phyloP scores from a whole-genome alignment of 768 basidiomycete genomes.

The Suillus subaureus region DNA sequence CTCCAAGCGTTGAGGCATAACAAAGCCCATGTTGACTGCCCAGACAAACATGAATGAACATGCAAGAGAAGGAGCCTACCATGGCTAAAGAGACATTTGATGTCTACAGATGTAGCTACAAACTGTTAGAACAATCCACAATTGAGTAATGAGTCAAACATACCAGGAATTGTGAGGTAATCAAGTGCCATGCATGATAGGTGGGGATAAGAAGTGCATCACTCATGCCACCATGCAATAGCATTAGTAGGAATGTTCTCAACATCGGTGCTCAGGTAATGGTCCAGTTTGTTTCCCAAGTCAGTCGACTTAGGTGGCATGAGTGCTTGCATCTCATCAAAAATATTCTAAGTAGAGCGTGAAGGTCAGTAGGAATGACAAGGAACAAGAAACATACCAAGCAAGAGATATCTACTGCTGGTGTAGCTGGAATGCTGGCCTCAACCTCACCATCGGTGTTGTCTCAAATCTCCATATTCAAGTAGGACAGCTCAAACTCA shows the following conservation, averaged over 20 bases:
- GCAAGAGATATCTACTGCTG: background rate
- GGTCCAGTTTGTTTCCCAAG: conserved; percentile 28
- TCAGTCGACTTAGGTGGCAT: conserved; percentile 18
- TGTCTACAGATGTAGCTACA: conserved; percentile 15
- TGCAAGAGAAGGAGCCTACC: conserved; percentile 25
- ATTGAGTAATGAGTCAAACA: conserved; percentile 17
- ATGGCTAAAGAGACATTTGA: conserved; percentile 15
- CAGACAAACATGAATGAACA: conserved; percentile 24
- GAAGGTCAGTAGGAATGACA: background rate
- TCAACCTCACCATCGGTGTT: background rate
- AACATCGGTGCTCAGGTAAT: conserved; percentile 28
- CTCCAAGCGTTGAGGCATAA: conserved; percentile 17
- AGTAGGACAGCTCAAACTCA: conserved; percentile 18
- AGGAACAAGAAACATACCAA: background rate
- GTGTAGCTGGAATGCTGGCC: background rate
- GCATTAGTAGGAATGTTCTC: conserved; percentile 27
- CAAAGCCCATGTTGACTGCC: conserved; percentile 26
- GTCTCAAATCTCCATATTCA: background rate
- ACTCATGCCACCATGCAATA: conserved; percentile 35
- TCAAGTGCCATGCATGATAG: conserved; percentile 38
- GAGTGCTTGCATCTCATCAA: conserved; percentile 29
- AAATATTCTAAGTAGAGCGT: conserved; percentile 26
- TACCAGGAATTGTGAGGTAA: conserved; percentile 35
- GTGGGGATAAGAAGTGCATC: conserved; percentile 24
- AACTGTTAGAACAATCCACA: conserved; percentile 16